Conservation (phyloP, 176 grass and related monocot species). For the Raddia guianensis region DNA sequence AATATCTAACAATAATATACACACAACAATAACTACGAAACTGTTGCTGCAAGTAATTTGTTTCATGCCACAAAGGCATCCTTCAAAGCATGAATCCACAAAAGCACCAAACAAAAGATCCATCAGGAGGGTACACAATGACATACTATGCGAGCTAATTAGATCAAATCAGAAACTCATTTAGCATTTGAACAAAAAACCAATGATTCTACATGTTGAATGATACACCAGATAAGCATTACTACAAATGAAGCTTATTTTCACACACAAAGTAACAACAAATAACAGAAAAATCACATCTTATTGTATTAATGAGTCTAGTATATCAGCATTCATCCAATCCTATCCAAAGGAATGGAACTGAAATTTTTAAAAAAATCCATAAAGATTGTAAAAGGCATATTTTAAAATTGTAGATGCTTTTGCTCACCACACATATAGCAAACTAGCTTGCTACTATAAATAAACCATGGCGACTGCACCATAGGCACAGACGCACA, state of each 20-base stretch:
- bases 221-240: not conserved
- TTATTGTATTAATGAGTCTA: not conserved
- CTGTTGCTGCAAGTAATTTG: not conserved
- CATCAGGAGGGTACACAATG: not conserved
- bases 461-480: not conserved
- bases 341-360: not conserved
- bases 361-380: not conserved
- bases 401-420: not conserved
- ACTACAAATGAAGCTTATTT: not conserved
- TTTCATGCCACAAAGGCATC: not conserved
- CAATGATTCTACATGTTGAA: not conserved
- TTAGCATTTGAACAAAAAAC: not conserved
- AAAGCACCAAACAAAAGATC: constrained; percentile 21
- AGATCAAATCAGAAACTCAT: not conserved
- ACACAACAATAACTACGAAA: not conserved
- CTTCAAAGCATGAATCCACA: not conserved
- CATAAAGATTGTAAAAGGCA: not conserved
- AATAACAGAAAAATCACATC: not conserved
- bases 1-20: not conserved
- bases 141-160: not conserved
- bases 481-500: not conserved
- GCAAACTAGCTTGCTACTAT: not conserved
- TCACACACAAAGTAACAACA: not conserved
- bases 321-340: not conserved
- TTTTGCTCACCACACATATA: not conserved